phyloP scores from a whole-genome alignment of 2,329 filamentous ascomycete species.

The Apiospora saccharicola region DNA sequence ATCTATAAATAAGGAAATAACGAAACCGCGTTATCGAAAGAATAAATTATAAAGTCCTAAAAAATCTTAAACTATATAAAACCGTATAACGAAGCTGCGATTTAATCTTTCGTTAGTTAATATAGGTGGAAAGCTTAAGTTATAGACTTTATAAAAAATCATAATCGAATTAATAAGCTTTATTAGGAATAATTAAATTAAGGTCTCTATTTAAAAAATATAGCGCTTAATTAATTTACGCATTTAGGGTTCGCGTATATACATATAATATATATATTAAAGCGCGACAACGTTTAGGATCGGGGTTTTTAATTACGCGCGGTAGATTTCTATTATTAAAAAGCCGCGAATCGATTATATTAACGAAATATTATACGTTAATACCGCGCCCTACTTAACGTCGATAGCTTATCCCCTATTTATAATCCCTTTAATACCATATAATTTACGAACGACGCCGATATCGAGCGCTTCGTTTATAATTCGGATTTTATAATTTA shows the following conservation, averaged over 20 bases:
- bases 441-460: neutral
- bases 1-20: slow-evolving; percentile 15
- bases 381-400: neutral
- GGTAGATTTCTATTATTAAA: neutral
- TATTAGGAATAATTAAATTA: too few species aligned
- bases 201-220: neutral
- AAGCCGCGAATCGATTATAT: neutral
- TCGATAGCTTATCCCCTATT: neutral
- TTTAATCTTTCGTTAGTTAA: neutral
- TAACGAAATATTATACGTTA: neutral
- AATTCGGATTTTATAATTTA: too few species aligned
- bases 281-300: neutral
- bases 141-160: too few species aligned
- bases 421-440: neutral
- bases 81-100: slow-evolving; percentile 1
- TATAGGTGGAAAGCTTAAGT: neutral
- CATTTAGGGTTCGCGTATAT: neutral
- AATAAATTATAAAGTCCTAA: slow-evolving; percentile 2
- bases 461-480: too few species aligned
- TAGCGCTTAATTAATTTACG: too few species aligned
- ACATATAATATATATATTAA: neutral
- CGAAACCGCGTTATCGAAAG: neutral
- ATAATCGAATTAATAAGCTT: too few species aligned
- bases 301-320: neutral
- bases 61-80: slow-evolving; percentile 18